Percentiles rank a stretch among this genome's conserved stretches.
phyloP scores from a whole-genome alignment of 768 basidiomycete species.

The Mycena floridula region DNA sequence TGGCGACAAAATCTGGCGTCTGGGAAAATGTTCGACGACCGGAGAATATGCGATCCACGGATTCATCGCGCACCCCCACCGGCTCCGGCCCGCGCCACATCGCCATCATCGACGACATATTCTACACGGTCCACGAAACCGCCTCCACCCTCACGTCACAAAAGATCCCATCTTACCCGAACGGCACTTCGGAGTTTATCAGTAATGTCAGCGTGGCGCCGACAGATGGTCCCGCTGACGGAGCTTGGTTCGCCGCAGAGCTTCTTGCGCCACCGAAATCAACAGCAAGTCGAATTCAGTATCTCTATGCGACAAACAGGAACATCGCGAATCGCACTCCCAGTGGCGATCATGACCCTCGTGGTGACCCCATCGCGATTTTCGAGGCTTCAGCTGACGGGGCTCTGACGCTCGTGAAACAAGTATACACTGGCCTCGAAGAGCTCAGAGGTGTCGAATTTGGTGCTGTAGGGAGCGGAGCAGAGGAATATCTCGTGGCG shows the following conservation, averaged over 20 bases:
- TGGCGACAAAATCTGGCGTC: constrained; percentile 59
- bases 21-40: constrained; percentile 33
- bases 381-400: constrained; percentile 28
- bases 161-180: constrained; percentile 18
- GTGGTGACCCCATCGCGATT: constrained; percentile 47
- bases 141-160: constrained; percentile 4
- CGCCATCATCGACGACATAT: constrained; percentile 35
- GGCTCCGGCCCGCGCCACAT: constrained; percentile 63
- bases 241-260: constrained; percentile 37
- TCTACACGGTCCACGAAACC: constrained; percentile 48
- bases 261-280: constrained; percentile 34
- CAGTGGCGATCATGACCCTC: constrained; percentile 10
- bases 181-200: constrained; percentile 32
- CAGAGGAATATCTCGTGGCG: constrained; percentile 48
- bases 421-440: constrained; percentile 43
- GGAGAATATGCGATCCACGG: constrained; percentile 50
- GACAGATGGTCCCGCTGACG: constrained; percentile 27
- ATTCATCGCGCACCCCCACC: constrained; percentile 36
- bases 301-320: constrained; percentile 41
- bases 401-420: constrained; percentile 31
- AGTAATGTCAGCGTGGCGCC: constrained; percentile 33
- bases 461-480: constrained; percentile 28
- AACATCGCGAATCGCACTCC: constrained; percentile 29
- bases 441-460: constrained; percentile 45
- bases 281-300: constrained; percentile 27